Evolutionary conservation across 495 filamentous ascomycete species (phyloP).

Genomic region (Astrothelium subdiscretum): DNA sequence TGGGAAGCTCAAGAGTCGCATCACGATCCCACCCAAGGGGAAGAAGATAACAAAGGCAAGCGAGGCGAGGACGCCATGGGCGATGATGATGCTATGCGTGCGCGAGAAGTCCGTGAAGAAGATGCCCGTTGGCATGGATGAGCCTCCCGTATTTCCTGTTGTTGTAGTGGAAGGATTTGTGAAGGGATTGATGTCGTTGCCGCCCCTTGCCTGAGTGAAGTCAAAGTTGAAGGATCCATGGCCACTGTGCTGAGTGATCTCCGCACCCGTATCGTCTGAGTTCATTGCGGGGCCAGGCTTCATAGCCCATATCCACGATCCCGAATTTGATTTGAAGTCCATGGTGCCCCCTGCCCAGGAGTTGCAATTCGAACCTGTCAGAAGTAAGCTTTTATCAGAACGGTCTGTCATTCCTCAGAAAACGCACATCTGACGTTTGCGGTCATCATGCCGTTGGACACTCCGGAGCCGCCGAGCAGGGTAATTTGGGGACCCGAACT

Average conservation of each 20-base stretch:
- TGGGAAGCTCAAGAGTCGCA: conserved; percentile 32
- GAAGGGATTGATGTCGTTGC: conserved; percentile 52
- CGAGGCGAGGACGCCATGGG: conserved; percentile 27
- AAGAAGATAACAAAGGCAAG: conserved; percentile 34
- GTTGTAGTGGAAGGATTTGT: conserved; percentile 8
- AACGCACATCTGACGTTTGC: conserved; percentile 30
- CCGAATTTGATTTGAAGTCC: conserved; percentile 31
- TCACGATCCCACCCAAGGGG: conserved; percentile 33
- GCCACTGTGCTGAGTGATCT: conserved; percentile 48
- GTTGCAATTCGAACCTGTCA: conserved; percentile 42
- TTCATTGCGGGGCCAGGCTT: conserved; percentile 46
- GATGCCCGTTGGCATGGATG: neutral
- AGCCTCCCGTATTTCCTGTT: neutral
- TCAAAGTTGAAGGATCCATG: conserved; percentile 44
- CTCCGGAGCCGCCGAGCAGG: conserved; percentile 26
- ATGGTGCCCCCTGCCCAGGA: conserved; percentile 43
- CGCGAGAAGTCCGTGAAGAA: neutral
- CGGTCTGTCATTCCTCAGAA: neutral
- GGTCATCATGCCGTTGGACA: conserved; percentile 26
- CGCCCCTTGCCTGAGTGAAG: conserved; percentile 41
- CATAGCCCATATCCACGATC: conserved; percentile 57
- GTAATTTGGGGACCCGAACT: conserved; percentile 22
- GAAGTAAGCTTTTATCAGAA: neutral
- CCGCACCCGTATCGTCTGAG: conserved; percentile 35
- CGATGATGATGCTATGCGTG: conserved; percentile 19